Percentiles rank a stretch among this genome's conserved stretches.
Evolutionary conservation across 345 rosid species (phyloP).

Genomic region (Microcos paniculata): DNA sequence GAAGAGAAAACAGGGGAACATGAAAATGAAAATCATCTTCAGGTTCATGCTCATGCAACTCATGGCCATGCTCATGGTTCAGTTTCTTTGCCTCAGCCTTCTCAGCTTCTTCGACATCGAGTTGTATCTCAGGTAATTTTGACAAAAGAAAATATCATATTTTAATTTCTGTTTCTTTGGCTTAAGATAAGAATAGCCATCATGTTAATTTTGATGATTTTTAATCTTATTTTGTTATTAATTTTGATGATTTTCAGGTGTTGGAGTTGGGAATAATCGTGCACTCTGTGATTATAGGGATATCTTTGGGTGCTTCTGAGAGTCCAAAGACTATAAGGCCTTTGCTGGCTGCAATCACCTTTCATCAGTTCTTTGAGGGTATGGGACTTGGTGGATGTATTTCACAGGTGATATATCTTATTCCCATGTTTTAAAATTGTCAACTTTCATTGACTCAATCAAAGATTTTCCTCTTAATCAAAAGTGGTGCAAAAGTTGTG

Average conservation of each 20-base stretch:
- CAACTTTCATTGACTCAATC: too few species aligned
- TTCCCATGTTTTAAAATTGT: neutral
- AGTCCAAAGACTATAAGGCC: slow-evolving; percentile 48
- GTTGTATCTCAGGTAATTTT: slow-evolving; percentile 39
- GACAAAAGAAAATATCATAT: too few species aligned
- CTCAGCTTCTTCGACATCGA: slow-evolving; percentile 46
- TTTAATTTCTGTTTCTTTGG: too few species aligned
- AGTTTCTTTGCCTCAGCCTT: neutral
- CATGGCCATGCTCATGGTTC: slow-evolving; percentile 42
- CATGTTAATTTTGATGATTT: too few species aligned
- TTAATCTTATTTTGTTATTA: too few species aligned
- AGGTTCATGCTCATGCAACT: slow-evolving; percentile 33
- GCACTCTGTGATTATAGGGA: slow-evolving; percentile 67
- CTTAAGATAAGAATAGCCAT: too few species aligned
- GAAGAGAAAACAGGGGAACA: slow-evolving; percentile 20
- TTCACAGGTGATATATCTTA: slow-evolving; percentile 33
- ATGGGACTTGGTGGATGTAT: slow-evolving; percentile 78
- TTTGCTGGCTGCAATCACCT: slow-evolving; percentile 55
- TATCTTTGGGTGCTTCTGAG: slow-evolving; percentile 59
- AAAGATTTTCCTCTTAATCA: too few species aligned
- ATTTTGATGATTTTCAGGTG: slow-evolving; percentile 30
- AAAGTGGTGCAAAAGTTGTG: too few species aligned
- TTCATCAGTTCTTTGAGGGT: slow-evolving; percentile 80
- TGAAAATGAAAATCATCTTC: neutral
- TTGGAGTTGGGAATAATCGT: slow-evolving; percentile 69